Conservation (phyloP, 192 early-diverging fungal species). For the Funneliformis mosseae region DNA sequence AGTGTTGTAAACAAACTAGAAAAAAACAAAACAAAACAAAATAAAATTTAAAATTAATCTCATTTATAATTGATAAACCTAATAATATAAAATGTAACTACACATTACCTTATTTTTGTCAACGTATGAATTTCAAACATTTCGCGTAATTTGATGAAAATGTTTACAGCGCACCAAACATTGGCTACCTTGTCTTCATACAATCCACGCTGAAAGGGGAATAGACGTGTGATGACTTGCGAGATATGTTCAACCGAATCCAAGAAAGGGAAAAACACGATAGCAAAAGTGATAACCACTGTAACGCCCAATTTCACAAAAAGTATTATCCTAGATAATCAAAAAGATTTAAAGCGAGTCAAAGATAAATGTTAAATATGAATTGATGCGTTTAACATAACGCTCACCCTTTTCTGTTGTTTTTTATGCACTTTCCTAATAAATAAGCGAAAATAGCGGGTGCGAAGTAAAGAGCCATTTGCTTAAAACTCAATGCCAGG, state of each 20-base stretch:
- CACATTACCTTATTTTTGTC: constrained; percentile 66
- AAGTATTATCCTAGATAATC: constrained; percentile 42
- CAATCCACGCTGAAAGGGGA: constrained; percentile 90
- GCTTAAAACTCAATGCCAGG: constrained; percentile 87
- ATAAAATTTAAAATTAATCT: not conserved
- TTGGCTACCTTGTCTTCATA: constrained; percentile 99
- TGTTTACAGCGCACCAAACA: constrained; percentile 92
- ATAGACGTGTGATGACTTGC: constrained; percentile 84
- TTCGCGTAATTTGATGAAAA: constrained; percentile 79
- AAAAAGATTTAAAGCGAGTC: not conserved
- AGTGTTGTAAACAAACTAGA: constrained; percentile 67
- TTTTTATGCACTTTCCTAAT: constrained; percentile 70
- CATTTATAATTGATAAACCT: not conserved
- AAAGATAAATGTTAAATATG: not conserved
- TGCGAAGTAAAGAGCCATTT: constrained; percentile 96
- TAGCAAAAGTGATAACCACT: constrained; percentile 70
- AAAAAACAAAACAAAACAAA: constrained; percentile 12
- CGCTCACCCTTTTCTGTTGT: constrained; percentile 45
- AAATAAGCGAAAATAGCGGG: constrained; percentile 90
- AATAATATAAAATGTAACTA: not conserved
- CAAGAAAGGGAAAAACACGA: constrained; percentile 74
- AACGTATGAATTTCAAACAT: constrained; percentile 63
- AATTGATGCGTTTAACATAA: not conserved
- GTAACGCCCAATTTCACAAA: constrained; percentile 75
- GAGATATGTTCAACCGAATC: constrained; percentile 57